Evolutionary conservation across 371 early-diverging fungal species (phyloP), one percentile per base, ranked within the genome.

Genomic region (Zopfochytrium polystomum): DNA sequence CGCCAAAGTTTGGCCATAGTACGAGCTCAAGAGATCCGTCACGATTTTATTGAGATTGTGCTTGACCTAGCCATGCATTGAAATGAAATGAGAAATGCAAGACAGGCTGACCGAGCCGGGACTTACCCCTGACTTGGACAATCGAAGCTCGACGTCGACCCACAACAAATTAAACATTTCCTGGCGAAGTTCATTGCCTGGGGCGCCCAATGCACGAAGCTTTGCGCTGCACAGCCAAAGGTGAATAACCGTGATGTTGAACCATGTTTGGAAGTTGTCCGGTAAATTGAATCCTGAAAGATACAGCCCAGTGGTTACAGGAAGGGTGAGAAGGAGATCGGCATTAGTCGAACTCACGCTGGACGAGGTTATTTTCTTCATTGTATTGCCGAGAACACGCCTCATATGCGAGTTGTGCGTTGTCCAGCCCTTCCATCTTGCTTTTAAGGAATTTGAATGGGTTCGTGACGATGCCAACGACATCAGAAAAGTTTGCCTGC

Each of bases 211-310:
- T 0, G 69, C 65, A 4, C 76, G 34, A 33, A 80, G 53, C 42
- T 93, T 86, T 11, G 89, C 91, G 87, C 88, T 89, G 62, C 87
- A 69, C 84, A 96, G 85, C 98, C 98, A 97, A 0, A 95, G 84
- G 65, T 96, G 95, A 47, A 97, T 71, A 38, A 90, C 86, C 0
- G 91, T 90, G 15, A 94, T 79, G 20, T 85, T 78, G 62, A 94
- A 96, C 98, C 98, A 97, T 3, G 95, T 87, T 72, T 95, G 92
- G 67, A 95, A 94, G 66, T 88, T 91, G 63, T 90, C 90, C 13
- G 88, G 88, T 30, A 95, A 73, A 25, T 83, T 82, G 63, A 77
- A 70, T 60, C 65, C 80, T 38, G 70, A 78, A 38, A 47, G 27
- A 18, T 15, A 30, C 15, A 7, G 29, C 25, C 22, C 15, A 43